Percentiles rank a stretch among this genome's conserved stretches.
phyloP scores from a whole-genome alignment of 352 stramenopile genomes.

The Globisporangium lucens region DNA sequence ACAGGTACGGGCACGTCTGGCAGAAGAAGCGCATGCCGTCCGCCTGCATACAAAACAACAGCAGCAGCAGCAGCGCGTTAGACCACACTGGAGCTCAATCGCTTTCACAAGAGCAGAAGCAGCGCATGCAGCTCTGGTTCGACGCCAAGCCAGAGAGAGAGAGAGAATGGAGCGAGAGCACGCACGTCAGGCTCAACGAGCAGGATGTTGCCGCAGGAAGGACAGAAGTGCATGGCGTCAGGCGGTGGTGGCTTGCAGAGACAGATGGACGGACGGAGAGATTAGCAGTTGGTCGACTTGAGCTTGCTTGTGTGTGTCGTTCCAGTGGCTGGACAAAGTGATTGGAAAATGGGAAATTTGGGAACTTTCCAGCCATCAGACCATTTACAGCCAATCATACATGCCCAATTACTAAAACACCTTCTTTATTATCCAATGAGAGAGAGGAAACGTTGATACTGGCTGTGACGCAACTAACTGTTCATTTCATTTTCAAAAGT shows the following conservation, averaged over 20 bases:
- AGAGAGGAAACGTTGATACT: background rate
- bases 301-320: background rate
- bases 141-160: conserved; percentile 5
- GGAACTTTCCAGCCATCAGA: background rate
- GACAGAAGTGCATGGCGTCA: conserved; percentile 86
- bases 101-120: background rate
- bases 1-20: conserved; percentile 87
- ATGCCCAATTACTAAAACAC: background rate
- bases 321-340: conserved; percentile 12
- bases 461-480: background rate
- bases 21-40: conserved; percentile 91
- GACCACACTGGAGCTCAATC: background rate
- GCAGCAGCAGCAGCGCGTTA: background rate
- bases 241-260: background rate
- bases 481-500: background rate
- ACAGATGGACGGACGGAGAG: background rate
- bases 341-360: background rate
- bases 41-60: conserved; percentile 33
- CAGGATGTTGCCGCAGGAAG: conserved; percentile 88
- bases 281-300: background rate
- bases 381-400: conserved; percentile 11
- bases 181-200: conserved; percentile 84
- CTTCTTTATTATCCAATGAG: conserved; percentile 4
- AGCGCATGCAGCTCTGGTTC: conserved; percentile 3
- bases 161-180: background rate